Conservation (phyloP, 331 rosid genomes). For the Phaseolus coccineus region DNA sequence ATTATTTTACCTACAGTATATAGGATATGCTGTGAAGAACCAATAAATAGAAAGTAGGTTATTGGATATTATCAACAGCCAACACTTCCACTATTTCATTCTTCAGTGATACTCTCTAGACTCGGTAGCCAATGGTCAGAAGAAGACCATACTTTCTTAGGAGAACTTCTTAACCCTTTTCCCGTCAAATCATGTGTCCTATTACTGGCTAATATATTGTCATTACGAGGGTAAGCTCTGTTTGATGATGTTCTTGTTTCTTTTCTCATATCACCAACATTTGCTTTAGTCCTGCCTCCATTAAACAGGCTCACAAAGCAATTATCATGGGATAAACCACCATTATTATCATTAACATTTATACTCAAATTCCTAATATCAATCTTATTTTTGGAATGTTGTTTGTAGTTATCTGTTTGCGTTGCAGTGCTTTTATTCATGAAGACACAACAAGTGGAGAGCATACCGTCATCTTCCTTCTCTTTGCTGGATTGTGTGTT, state of each 20-base stretch:
- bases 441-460: slow-evolving; percentile 46
- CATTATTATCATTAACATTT: slow-evolving; percentile 6
- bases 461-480: slow-evolving; percentile 44
- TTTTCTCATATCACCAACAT: slow-evolving; percentile 34
- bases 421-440: slow-evolving; percentile 42
- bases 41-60: slow-evolving; percentile 20
- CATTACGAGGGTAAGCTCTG: slow-evolving; percentile 32
- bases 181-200: slow-evolving; percentile 45
- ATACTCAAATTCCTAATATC: slow-evolving; percentile 18
- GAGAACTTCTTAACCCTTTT: slow-evolving; percentile 49
- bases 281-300: slow-evolving; percentile 38
- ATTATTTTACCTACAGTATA: slow-evolving; percentile 62
- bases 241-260: slow-evolving; percentile 43
- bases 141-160: slow-evolving; percentile 49
- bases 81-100: slow-evolving; percentile 45
- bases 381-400: slow-evolving; percentile 5
- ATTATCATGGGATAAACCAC: slow-evolving; percentile 23
- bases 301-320: slow-evolving; percentile 42
- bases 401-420: slow-evolving; percentile 33
- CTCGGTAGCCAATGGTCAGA: slow-evolving; percentile 65
- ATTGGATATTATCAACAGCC: slow-evolving; percentile 43
- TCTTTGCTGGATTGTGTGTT: slow-evolving; percentile 37
- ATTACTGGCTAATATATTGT: slow-evolving; percentile 35
- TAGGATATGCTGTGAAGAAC: slow-evolving; percentile 44
- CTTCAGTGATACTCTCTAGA: slow-evolving; percentile 66